phyloP scores from a whole-genome alignment of 2,329 filamentous ascomycete genomes.

The Colletotrichum eremochloae region DNA sequence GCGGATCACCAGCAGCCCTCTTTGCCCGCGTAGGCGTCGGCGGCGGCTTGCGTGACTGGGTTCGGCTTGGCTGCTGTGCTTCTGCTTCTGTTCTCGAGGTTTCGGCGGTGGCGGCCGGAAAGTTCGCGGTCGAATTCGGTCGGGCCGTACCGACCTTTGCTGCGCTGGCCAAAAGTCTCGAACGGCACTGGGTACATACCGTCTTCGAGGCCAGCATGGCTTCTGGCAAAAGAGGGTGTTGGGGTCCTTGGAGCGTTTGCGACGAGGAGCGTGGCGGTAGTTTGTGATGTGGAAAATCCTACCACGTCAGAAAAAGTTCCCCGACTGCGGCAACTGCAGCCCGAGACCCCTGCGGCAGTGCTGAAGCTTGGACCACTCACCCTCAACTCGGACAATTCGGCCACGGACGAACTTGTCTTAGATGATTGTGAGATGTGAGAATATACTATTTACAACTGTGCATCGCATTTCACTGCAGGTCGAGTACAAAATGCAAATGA shows the following conservation, averaged over 20 bases:
- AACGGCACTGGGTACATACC: constrained; percentile 52
- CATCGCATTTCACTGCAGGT: not conserved
- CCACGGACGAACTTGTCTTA: not conserved
- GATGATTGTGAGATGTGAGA: not conserved
- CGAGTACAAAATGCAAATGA: not conserved
- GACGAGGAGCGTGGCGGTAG: not conserved
- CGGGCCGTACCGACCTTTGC: constrained; percentile 13
- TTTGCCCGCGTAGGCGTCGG: not conserved
- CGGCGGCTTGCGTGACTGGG: not conserved
- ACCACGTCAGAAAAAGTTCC: constrained; percentile 16
- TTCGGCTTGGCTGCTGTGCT: not conserved
- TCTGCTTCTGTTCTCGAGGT: constrained; percentile 1
- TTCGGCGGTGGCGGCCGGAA: constrained; percentile 25
- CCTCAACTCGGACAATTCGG: not conserved
- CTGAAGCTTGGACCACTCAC: constrained; percentile 27
- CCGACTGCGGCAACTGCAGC: not conserved
- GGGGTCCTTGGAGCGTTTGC: not conserved
- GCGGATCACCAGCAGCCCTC: not conserved
- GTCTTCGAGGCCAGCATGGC: constrained; percentile 53
- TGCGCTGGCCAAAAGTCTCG: constrained; percentile 32
- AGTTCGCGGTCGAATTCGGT: constrained; percentile 37
- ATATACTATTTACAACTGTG: not conserved
- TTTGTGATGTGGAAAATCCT: constrained; percentile 1
- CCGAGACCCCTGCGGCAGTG: constrained; percentile 14
- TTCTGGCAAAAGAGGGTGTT: constrained; percentile 16